Base-by-base conservation (phyloP, 768 basidiomycete genomes). In the Lactifluus subvellereus region DNA sequence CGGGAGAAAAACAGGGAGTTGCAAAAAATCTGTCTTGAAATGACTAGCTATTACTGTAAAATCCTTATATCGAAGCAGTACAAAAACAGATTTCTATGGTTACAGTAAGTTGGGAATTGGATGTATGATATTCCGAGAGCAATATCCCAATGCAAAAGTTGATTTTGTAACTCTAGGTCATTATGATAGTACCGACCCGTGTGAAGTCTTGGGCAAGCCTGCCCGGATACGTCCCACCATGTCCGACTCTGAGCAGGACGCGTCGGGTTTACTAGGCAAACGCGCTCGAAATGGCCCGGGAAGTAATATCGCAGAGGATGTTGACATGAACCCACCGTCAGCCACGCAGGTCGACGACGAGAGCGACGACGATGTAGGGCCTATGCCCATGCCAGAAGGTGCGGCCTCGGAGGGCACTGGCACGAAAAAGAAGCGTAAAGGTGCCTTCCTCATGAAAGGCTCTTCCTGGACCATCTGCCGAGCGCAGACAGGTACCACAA, bases 401-500 rank as follows among this genome's bases (percentile, higher is more conserved):
- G 78, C 27, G 3, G 27, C 75, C 18, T 69, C 65, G 20, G 75
- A 62, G 67, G 76, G 68, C 61, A 73, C 67, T 67, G 67, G 55
- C 68, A 75, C 71, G 20, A 88, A 87, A 77, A 94, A 91, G 79
- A 91, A 91, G 72, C 83, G 91, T 61, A 94, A 90, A 83, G 87
- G 92, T 89, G 70, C 61, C 82, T 98, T 7, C 94, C 90, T 0
- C 94, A 98, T 73, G 97, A 98, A 78, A 82, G 85, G 68, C 79
- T 98, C 18, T 98, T 91, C 77, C 80, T 99, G 50, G 92, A 94
- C 43, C 92, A 96, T 75, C 77, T 99, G 20, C 97, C 97, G 1
- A 84, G 84, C 68, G 83, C 93, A 57, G 92, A 98, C 74, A 86
- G 97, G 68, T 99, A 99, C 77, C 88, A 86, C 78, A 94, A 95